phyloP scores from a whole-genome alignment of 768 basidiomycete genomes.

The Naganishia antarctica region DNA sequence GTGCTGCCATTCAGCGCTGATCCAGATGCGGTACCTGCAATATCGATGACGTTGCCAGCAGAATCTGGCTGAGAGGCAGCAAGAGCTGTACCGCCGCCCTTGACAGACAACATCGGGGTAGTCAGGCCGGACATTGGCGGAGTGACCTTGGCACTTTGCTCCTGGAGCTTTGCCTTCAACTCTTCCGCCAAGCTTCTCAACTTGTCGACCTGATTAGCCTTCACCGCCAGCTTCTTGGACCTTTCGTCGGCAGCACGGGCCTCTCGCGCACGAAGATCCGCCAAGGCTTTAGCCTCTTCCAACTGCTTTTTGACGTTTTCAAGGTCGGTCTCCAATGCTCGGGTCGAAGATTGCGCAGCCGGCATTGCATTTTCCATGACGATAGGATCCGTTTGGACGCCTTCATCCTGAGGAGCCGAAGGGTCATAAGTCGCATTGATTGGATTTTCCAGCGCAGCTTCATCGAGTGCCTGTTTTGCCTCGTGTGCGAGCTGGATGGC shows the following conservation, averaged over 20 bases:
- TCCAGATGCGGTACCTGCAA: neutral
- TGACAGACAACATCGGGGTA: constrained; percentile 9
- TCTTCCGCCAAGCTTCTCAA: constrained; percentile 12
- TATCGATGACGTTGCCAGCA: neutral
- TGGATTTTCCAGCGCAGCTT: neutral
- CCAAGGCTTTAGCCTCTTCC: constrained; percentile 7
- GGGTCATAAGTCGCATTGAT: neutral
- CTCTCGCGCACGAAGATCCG: constrained; percentile 9
- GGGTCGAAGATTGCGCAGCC: neutral
- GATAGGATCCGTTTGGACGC: constrained; percentile 12
- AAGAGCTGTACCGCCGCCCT: constrained; percentile 1
- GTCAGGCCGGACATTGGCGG: no score
- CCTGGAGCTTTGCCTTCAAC: neutral
- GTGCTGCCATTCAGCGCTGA: neutral
- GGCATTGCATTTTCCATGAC: neutral
- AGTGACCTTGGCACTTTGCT: neutral
- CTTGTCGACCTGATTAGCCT: constrained; percentile 23
- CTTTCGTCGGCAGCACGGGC: constrained; percentile 23
- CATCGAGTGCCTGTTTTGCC: neutral
- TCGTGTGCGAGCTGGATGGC: neutral
- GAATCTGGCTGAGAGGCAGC: neutral
- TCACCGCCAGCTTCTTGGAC: constrained; percentile 22
- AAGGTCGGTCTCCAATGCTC: neutral
- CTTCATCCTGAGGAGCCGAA: neutral
- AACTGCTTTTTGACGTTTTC: neutral